A percentile compares a stretch with the other conserved stretches of the same genome.
Evolutionary conservation across 306 rosid species (phyloP).

Genomic region (Abrus pulchellus): DNA sequence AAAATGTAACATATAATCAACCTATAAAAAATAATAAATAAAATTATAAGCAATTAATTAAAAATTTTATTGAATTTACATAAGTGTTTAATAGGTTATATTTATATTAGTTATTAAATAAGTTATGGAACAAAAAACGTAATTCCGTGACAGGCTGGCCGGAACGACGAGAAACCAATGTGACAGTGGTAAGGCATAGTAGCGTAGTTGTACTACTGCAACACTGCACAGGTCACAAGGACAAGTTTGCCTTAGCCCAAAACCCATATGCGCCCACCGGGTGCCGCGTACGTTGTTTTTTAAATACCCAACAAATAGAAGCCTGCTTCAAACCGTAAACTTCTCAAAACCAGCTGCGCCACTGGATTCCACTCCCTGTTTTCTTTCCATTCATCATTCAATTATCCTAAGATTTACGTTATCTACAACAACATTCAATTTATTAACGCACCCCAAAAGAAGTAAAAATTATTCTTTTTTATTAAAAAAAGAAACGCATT

Average conservation of each 20-base stretch:
- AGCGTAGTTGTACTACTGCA: neutral
- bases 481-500: neutral
- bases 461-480: neutral
- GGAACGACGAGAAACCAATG: neutral
- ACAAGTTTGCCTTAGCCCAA: neutral
- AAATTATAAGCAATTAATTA: too few species aligned
- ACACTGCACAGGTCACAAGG: neutral
- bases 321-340: neutral
- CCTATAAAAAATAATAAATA: too few species aligned
- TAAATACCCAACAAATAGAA: neutral
- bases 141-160: neutral
- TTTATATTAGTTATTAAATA: too few species aligned
- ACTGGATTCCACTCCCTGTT: neutral
- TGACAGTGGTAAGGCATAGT: neutral
- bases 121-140: too few species aligned
- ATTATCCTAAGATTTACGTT: neutral
- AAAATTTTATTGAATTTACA: too few species aligned
- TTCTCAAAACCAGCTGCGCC: constrained; percentile 42
- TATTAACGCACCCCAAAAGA: too few species aligned
- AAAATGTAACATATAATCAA: too few species aligned
- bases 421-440: neutral
- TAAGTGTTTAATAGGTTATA: too few species aligned
- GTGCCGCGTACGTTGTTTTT: constrained; percentile 27
- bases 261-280: constrained; percentile 43
- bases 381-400: neutral